Base-by-base conservation (phyloP, 2,329 filamentous ascomycete species). In the Aspergillus piperis region DNA sequence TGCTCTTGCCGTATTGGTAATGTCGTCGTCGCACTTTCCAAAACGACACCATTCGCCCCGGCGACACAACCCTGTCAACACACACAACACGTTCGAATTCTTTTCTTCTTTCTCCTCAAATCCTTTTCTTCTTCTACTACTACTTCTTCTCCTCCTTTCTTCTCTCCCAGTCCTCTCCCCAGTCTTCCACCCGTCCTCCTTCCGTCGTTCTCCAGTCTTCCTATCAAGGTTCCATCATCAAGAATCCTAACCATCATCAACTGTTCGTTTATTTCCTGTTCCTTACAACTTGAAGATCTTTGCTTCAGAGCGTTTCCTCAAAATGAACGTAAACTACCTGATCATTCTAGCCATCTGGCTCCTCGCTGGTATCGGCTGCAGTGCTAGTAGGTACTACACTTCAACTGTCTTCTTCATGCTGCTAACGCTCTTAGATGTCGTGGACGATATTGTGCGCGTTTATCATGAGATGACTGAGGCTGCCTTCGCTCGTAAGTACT, bases 341-440 rank as follows among this genome's bases (percentile, higher is more conserved):
- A 41, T 72, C 23, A 58, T 68, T 15, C 13, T 72, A 27, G 61
- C 64, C 60, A 48, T 69, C 41, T 63, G 67, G 63, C 52, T 67
- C n/a, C 50, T 71, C 49, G 62, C 62, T 36, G 47, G 57, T 57
- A 57, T 66, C 8, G 59, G 60, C 27, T 27, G 59, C 39, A 58
- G 61, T 49, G 41, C 48, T 17, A 63, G 71, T 73, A 66, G 68
- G 68, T 63, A 58, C 32, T 15, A n/a, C 21, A 36, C 32, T 36
- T 15, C 11, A 8, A 19, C 25, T 39, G 17, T 23, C 21, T 44
- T n/a, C 13, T 10, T 17, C 32, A 10, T 15, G 5, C 3, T 27
- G 23, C 53, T 55, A 36, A 55, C 23, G 25, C 6, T 32, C 13
- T 1, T 17, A 60, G 60, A 52, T 50, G 15, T 39, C 23, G 13